Evolutionary conservation across 768 basidiomycete genomes (phyloP).

Genomic region (Daedaleopsis sinensis): DNA sequence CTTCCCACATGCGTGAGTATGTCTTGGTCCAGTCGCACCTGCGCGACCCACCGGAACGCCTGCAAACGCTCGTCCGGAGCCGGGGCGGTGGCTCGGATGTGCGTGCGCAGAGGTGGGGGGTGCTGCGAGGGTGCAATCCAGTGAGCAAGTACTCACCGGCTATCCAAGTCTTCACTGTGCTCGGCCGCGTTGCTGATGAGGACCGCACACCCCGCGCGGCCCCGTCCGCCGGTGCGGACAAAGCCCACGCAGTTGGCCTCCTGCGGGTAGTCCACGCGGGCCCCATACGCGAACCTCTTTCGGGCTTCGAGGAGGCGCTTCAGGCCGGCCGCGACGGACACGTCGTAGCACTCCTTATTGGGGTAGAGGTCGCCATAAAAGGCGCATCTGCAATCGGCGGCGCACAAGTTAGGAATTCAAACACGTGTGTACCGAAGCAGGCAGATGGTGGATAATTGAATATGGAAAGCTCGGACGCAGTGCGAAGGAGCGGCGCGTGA

Average conservation of each 20-base stretch:
- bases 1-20: slow-evolving; percentile 33
- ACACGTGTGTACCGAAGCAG: neutral
- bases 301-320: slow-evolving; percentile 60
- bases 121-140: neutral
- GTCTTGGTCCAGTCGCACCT: slow-evolving; percentile 5
- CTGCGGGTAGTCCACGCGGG: slow-evolving; percentile 59
- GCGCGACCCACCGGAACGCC: neutral
- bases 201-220: slow-evolving; percentile 67
- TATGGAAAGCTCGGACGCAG: neutral
- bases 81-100: too few relatives aligned
- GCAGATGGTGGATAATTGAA: neutral
- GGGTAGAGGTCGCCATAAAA: slow-evolving; percentile 87
- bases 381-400: slow-evolving; percentile 58
- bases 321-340: slow-evolving; percentile 52
- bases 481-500: slow-evolving; percentile 1
- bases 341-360: slow-evolving; percentile 67
- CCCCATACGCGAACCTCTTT: slow-evolving; percentile 68
- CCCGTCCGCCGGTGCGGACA: slow-evolving; percentile 61
- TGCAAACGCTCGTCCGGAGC: neutral
- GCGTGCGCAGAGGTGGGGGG: neutral
- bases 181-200: slow-evolving; percentile 58
- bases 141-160: slow-evolving; percentile 11
- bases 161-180: too few relatives aligned
- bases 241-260: slow-evolving; percentile 74
- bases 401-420: too few relatives aligned